Evolutionary conservation across 306 rosid species (phyloP).

Genomic region (Sicyos edulis): DNA sequence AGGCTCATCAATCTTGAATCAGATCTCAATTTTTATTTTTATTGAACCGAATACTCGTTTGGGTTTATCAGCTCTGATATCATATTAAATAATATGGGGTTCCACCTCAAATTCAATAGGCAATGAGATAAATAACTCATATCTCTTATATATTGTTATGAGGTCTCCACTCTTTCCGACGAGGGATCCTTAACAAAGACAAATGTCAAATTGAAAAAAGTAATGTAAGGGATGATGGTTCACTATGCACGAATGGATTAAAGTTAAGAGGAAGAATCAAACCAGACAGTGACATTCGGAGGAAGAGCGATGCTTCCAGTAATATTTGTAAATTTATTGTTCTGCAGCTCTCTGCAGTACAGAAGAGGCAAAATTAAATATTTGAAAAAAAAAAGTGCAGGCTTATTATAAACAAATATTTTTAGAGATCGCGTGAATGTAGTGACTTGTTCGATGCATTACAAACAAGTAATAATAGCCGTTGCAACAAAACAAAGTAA

Average conservation of each 20-base stretch:
- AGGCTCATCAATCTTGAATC: no score
- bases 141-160: no score
- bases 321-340: constrained; percentile 47
- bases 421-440: not conserved
- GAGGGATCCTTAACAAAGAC: not conserved
- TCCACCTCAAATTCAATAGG: no score
- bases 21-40: no score
- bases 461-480: not conserved
- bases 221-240: not conserved
- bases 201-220: not conserved
- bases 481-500: not conserved
- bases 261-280: constrained; percentile 34
- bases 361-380: constrained; percentile 23
- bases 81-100: no score
- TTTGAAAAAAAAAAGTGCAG: constrained; percentile 19
- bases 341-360: constrained; percentile 69
- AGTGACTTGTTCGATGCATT: not conserved
- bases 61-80: no score
- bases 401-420: not conserved
- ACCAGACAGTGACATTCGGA: constrained; percentile 68
- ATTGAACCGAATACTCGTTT: no score
- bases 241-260: constrained; percentile 8
- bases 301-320: constrained; percentile 47
- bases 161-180: no score
- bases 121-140: no score